Evolutionary conservation across 1,284 basidiomycete genomes (phyloP), one percentile per base, ranked within the genome.

Genomic region (Hemileia vastatrix): DNA sequence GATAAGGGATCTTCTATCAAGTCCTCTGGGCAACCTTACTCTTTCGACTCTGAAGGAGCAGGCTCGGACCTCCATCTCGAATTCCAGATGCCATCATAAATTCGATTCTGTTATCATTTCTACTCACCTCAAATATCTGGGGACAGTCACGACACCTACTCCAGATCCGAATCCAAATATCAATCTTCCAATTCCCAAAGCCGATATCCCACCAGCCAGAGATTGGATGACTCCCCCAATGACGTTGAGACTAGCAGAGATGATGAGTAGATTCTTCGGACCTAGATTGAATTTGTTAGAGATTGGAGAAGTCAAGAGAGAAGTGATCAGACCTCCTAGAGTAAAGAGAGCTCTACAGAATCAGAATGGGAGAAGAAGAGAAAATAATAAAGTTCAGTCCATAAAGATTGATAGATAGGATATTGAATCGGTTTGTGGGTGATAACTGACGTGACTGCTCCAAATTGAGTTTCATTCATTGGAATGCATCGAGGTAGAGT

Each of bases 161-260:
- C 71, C 71, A 21, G 71, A 68, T 0, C 68, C 69, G 5, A 71
- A 49, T n/a, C 71, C 71, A 49, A 69, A 68, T 6, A 71, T 27
- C 53, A 71, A 64, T 3, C 71, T 60, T 0, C 64, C 71, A 2
- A 45, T 2, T 9, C 66, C 66, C 31, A 63, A 49, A 5, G 52
- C 19, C 2, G 19, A 32, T 19, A 32, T 18, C 23, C 43, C 44
- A 23, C 8, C 33, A 5, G 59, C 44, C 15, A 61, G 8, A 45
- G 45, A 50, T 15, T 54, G 13, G 9, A 53, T 21, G 2, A 31
- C 51, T 13, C 18, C 51, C 15, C 49, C 59, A 3, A 31, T 32
- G 18, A 49, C 33, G 33, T 52, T 61, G 18, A 61, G 51, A 43
- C 24, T 21, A 1, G 51, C 32, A n/a, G 59, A 47, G 8, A 54